Percentiles rank a stretch among this genome's conserved stretches.
These are phyloP conservation scores for Ustilago hordei DNA, from an alignment of 1,284 basidiomycete genomes.

Conservation along the genomic window DNA sequence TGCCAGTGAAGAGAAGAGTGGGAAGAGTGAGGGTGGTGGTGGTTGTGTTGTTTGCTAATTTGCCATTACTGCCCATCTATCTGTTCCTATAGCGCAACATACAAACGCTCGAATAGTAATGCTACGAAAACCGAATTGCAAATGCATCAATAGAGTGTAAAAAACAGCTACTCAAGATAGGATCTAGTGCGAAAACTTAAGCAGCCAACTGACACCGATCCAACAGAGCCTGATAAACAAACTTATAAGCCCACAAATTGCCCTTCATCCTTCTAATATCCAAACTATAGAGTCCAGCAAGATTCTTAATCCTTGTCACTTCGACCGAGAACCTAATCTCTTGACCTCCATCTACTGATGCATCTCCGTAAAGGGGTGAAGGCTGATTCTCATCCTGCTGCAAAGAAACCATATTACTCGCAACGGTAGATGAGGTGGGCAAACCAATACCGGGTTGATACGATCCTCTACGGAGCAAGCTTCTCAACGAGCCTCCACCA, in stretches of 20 bases:
- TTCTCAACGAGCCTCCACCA: constrained; percentile 48
- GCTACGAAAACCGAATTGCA: background rate
- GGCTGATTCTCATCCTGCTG: constrained; percentile 51
- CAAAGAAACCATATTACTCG: constrained; percentile 14
- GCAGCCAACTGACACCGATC: constrained; percentile 49
- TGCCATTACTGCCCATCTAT: background rate
- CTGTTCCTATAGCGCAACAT: no score
- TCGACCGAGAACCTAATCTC: constrained; percentile 68
- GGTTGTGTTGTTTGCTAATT: constrained; percentile 25
- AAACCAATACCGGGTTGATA: constrained; percentile 30
- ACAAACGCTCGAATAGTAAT: no score
- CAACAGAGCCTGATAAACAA: constrained; percentile 64
- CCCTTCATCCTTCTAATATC: constrained; percentile 68
- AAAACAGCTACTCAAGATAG: no score
- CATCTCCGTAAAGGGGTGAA: constrained; percentile 63
- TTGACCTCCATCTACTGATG: constrained; percentile 64
- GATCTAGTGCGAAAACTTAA: background rate
- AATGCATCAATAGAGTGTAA: background rate
- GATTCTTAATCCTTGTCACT: constrained; percentile 65
- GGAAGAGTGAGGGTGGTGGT: background rate
- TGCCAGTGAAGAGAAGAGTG: background rate
- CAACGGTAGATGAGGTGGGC: constrained; percentile 21
- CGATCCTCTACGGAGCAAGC: constrained; percentile 58
- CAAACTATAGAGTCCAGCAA: constrained; percentile 66
- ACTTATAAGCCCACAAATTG: constrained; percentile 68